Evolutionary conservation across 306 rosid genomes (phyloP), one percentile per base, ranked within the genome.

Genomic region (Astragalus membranaceus): DNA sequence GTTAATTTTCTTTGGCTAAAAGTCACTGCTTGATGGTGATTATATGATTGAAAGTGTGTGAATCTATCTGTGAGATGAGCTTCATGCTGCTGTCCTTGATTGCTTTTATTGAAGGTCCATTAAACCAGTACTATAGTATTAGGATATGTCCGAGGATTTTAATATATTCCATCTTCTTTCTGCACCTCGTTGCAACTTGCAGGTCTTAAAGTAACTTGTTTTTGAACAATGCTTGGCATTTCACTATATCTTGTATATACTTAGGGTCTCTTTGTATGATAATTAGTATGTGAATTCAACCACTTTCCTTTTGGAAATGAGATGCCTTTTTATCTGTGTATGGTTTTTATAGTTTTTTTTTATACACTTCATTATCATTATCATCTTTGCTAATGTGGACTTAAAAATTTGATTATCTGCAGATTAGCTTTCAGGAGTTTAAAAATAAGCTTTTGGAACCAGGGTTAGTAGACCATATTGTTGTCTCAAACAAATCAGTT

Each of bases 381-480:
- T 54, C 35, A 20, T 39, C 10, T 43, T 43, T 51, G 60, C 42
- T 78, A 72, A 82, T 29, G 46, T 54, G 30, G 23, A 64, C 10
- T 41, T 20, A 20, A 47, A 44, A 50, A 75, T 74, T 61, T 75
- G 70, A 35, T 62, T 62, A 52, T 74, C 42, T 70, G 81, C 99
- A 94, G 99, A 91, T 94, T 68, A 91, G 99, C 77, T 94, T 94
- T 79, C 97, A 94, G 77, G 97, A 94, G 86, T 94, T 94, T 51
- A 91, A 86, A 80, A 91, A 94, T 69, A 88, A 89, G 81, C 94
- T 88, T 84, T 80, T 94, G 81, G 99, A 94, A 77, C 89, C 99
- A 4, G 97, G 99, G 57, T 73, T 88, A 46, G 99, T 94, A 13
- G 97, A 94, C 74, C 99, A 81, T 72, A 82, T 94, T 72, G 92